These are phyloP conservation scores for Calophaca sinica DNA, from an alignment of 306 rosid genomes.

Conservation along the genomic window DNA sequence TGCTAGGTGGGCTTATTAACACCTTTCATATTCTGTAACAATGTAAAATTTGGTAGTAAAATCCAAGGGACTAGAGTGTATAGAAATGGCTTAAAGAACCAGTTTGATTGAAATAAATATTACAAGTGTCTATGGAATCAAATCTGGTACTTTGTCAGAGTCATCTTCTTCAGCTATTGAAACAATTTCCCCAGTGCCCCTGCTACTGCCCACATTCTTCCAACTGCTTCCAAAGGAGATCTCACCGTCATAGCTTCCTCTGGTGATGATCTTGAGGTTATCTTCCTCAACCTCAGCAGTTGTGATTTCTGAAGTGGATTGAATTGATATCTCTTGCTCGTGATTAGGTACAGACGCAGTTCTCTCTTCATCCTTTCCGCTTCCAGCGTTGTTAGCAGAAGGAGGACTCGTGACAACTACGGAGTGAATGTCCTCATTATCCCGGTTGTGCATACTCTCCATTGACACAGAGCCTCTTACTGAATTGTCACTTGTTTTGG, in stretches of 20 bases:
- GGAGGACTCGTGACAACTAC: neutral
- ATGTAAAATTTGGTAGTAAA: too few species aligned
- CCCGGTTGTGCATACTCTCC: constrained; percentile 22
- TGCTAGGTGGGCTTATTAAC: too few species aligned
- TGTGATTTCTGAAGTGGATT: constrained; percentile 29
- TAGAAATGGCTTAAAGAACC: too few species aligned
- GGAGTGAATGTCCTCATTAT: constrained; percentile 15
- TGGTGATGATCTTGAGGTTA: constrained; percentile 39
- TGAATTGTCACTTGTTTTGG: constrained; percentile 43
- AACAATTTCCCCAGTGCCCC: constrained; percentile 51
- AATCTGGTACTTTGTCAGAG: constrained; percentile 24
- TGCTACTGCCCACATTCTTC: constrained; percentile 48
- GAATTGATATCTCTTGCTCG: neutral
- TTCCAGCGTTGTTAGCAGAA: constrained; percentile 12
- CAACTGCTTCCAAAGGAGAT: constrained; percentile 65
- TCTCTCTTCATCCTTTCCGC: constrained; percentile 32
- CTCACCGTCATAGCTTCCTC: constrained; percentile 62
- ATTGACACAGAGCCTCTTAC: neutral
- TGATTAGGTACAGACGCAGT: neutral
- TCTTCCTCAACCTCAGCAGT: constrained; percentile 33
- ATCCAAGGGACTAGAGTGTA: too few species aligned
- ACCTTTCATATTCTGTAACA: too few species aligned
- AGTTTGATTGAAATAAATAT: neutral
- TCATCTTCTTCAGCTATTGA: constrained; percentile 60
- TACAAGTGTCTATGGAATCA: constrained; percentile 16